phyloP scores from a whole-genome alignment of 441 rosid species.

The Syzygium malaccense region DNA sequence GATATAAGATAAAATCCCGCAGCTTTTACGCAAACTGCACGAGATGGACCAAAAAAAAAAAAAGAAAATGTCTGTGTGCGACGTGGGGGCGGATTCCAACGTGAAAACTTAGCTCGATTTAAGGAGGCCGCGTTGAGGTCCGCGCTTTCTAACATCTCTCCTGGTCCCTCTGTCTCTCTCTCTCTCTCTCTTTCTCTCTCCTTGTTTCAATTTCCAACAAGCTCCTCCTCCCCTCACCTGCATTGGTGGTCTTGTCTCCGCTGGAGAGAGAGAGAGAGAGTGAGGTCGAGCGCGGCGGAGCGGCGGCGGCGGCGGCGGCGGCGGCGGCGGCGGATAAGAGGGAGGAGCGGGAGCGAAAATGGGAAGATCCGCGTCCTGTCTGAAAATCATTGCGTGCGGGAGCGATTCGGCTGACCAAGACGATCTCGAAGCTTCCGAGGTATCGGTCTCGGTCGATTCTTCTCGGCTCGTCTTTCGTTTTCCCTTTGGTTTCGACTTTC shows the following conservation, averaged over 20 bases:
- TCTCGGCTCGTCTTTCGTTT: not conserved
- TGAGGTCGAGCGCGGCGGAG: not conserved
- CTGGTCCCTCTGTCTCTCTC: not conserved
- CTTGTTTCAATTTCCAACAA: slow-evolving; percentile 57
- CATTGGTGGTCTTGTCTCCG: slow-evolving; percentile 17
- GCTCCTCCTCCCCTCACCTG: not conserved
- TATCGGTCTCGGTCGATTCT: slow-evolving; percentile 8
- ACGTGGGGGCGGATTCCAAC: slow-evolving; percentile 47
- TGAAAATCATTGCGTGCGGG: slow-evolving; percentile 75
- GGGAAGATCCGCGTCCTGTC: slow-evolving; percentile 86
- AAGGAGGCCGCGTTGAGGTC: slow-evolving; percentile 37
- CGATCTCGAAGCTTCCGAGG: slow-evolving; percentile 51
- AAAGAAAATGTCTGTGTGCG: not conserved
- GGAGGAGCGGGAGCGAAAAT: slow-evolving; percentile 7
- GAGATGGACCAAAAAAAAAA: not conserved
- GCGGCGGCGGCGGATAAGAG: not conserved
- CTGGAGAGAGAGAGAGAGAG: not conserved
- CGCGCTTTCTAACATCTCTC: not conserved
- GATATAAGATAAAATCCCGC: not conserved
- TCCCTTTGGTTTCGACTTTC: not conserved
- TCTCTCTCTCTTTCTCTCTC: slow-evolving; percentile 7
- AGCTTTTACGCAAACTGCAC: not conserved
- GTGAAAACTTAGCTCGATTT: slow-evolving; percentile 21
- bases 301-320: not conserved
- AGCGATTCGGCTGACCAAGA: slow-evolving; percentile 42